A percentile compares a stretch with the other conserved stretches of the same genome.
These are phyloP conservation scores for Linanthus parryae DNA, from an alignment of 148 eudicot species.

Conservation along the genomic window DNA sequence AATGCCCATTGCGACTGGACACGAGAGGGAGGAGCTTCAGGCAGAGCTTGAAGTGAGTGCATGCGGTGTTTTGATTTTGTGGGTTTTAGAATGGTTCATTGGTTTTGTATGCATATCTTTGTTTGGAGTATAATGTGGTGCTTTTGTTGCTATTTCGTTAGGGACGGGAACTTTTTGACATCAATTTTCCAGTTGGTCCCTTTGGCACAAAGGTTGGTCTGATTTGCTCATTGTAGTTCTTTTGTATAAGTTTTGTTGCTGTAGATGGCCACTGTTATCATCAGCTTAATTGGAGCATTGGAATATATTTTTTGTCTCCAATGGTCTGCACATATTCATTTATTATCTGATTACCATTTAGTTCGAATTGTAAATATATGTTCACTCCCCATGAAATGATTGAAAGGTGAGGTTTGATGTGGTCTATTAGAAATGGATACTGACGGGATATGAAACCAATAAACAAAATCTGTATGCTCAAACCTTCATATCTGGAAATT, in stretches of 20 bases:
- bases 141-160: background rate
- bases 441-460: too few species aligned
- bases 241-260: background rate
- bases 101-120: background rate
- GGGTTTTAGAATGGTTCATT: background rate
- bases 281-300: too few species aligned
- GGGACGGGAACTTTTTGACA: conserved; percentile 41
- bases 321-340: too few species aligned
- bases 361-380: too few species aligned
- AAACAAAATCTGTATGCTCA: too few species aligned
- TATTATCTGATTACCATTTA: too few species aligned
- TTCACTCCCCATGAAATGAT: too few species aligned
- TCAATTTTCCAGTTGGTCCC: conserved; percentile 18
- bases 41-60: background rate
- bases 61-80: background rate
- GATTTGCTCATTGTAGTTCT: conserved; percentile 3
- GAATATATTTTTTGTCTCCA: too few species aligned
- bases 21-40: background rate
- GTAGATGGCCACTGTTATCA: background rate
- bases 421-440: too few species aligned
- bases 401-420: too few species aligned
- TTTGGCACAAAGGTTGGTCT: conserved; percentile 6
- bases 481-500: too few species aligned
- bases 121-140: background rate
- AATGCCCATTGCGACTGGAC: background rate